Base-by-base conservation (phyloP, 2,329 filamentous ascomycete genomes). In the Penicillium hesseltinei region DNA sequence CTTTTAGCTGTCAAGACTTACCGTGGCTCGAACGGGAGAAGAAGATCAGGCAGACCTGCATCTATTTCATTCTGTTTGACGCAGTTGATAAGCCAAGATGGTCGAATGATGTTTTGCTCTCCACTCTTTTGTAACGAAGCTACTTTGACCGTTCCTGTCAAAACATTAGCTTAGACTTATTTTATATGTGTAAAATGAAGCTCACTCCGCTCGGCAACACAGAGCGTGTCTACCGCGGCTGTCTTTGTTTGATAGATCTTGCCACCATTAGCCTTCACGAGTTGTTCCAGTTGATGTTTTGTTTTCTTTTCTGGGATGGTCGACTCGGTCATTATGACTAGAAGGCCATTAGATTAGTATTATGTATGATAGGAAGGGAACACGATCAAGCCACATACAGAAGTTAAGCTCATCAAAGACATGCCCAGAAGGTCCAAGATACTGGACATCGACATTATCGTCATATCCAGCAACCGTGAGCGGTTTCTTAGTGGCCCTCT, bases 211-310 rank as follows among this genome's bases (percentile, higher is more conserved):
- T 97, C 92, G 0, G 89, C 91, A 11, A 97, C 78, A 50, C 92
- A 81, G 36, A 94, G 80, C 61, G 89, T 91, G 44, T 80, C 76
- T 0, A 83, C 77, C 3, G 79, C 81, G 1, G 84, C 82, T 5
- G 80, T 83, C 7, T 91, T 84, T 11, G 87, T 87, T 70, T 97
- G 92, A 8, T 88, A 88, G 33, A 97, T 81, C 10, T 77, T 84
- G 6, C 92, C 94, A 4, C 93, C 93, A 60, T 97, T 86, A 5
- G 87, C 83, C 73, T 94, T 96, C 66, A 97, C 83, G 1, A 96
- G 74, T 9, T 84, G 80, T 73, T 97, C 92, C 1, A 99, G 78
- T 61, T 95, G 87, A 0, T 82, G 79, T 73, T 96, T 97, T 6
- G 82, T 83, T 71, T 86, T 91, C 74, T 90, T 94, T 25, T 80